A percentile compares a stretch with the other conserved stretches of the same genome.
phyloP scores from a whole-genome alignment of 345 rosid genomes.

The Syzygium jambos region DNA sequence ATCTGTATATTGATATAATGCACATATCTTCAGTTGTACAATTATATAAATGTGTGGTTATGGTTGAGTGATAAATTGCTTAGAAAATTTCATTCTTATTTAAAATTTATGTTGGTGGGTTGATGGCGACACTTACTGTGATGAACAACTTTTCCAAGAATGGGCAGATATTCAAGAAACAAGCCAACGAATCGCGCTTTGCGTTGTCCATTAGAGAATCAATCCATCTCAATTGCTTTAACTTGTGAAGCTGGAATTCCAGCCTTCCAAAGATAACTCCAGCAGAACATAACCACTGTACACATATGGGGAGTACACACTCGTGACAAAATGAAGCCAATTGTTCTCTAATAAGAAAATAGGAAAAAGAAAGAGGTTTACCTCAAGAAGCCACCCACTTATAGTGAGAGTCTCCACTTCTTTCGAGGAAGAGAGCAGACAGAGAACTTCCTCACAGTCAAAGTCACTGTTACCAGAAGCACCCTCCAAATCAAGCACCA shows the following conservation, averaged over 20 bases:
- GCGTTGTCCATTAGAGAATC: slow-evolving; percentile 1
- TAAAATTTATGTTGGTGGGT: background rate
- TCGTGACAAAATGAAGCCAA: background rate
- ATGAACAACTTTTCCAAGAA: background rate
- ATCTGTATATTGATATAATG: background rate
- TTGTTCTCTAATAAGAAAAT: background rate
- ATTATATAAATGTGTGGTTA: background rate
- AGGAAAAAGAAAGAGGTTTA: background rate
- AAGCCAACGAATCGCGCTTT: slow-evolving; percentile 7
- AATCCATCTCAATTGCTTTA: slow-evolving; percentile 4
- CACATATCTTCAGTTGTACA: background rate
- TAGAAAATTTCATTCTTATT: background rate
- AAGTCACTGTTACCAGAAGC: background rate
- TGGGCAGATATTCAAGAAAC: slow-evolving; percentile 10
- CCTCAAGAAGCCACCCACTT: slow-evolving; percentile 16
- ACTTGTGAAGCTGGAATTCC: slow-evolving; percentile 4
- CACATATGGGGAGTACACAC: background rate
- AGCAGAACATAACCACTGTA: slow-evolving; percentile 9
- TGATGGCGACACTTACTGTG: background rate
- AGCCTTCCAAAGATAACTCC: slow-evolving; percentile 8
- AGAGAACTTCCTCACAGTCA: slow-evolving; percentile 11
- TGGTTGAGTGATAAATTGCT: background rate
- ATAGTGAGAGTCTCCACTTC: background rate
- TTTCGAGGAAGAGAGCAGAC: slow-evolving; percentile 1
- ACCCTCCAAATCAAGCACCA: slow-evolving; percentile 1